Evolutionary conservation across 352 stramenopile genomes (phyloP), one percentile per base, ranked within the genome.

Genomic region (Globisporangium paddicum): DNA sequence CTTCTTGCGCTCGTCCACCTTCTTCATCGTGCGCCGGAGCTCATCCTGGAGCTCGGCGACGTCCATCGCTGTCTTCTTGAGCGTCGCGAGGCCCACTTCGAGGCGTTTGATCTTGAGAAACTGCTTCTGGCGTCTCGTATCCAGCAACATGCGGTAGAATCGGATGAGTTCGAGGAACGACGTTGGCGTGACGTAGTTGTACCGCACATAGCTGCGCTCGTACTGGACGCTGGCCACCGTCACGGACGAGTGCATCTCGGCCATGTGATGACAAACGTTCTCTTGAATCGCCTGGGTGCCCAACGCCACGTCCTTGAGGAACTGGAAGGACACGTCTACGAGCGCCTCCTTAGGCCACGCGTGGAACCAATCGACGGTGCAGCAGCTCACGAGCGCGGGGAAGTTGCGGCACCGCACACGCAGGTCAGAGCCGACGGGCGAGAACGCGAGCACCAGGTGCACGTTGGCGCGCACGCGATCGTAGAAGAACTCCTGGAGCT

Each of bases 151-250:
- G 38, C 93, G 95, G 58, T 97, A 98, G 50, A 98, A 97, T 8
- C 79, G 73, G 59, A 98, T 97, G 0, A 98, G 66, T 62, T 98
- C 92, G 16, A 98, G 62, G 52, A 97, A 98, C 2, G 79, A 96
- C 34, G 93, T 98, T 2, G 92, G 92, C 0, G 91, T 98, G 47
- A 96, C 91, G 66, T 98, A 98, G 64, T 97, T 97, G 64, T 86
- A 93, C 9, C 92, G 73, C 1, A 77, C 78, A 30, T 87, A 84
- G 18, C 71, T 72, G 23, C 82, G 82, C 7, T 86, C 81, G 60
- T 96, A 98, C 46, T 81, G 55, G 0, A 69, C 46, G 9, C 90
- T 96, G 0, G 86, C 82, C 7, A 58, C 62, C 2, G 84, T 93
- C n/a, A 98, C 91, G 0, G 78, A 93, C 18, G 86, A 60, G 64